phyloP scores from a whole-genome alignment of 140 eudicot genomes.

The Flaveria floridana region DNA sequence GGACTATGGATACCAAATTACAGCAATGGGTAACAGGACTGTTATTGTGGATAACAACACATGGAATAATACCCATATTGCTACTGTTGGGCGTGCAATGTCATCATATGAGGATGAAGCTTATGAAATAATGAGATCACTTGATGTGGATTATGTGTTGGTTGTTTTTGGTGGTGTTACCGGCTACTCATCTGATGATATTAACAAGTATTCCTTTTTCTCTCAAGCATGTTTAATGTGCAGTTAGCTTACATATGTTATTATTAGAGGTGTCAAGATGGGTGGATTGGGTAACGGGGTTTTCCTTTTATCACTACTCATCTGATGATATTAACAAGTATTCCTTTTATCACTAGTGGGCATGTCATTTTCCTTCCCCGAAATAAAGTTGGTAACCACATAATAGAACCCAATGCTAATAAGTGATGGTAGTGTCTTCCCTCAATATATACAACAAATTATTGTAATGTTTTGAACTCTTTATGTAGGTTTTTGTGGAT shows the following conservation, averaged over 20 bases:
- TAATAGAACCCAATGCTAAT: neutral
- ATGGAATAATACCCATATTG: slow-evolving; percentile 93
- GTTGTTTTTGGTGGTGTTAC: slow-evolving; percentile 82
- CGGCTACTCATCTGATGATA: slow-evolving; percentile 94
- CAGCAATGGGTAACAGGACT: slow-evolving; percentile 89
- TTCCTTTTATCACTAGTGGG: neutral
- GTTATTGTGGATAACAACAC: slow-evolving; percentile 89
- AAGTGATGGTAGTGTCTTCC: neutral
- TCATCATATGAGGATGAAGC: slow-evolving; percentile 93
- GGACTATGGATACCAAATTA: slow-evolving; percentile 67
- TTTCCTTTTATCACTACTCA: too few species aligned
- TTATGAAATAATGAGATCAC: slow-evolving; percentile 76
- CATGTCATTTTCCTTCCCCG: neutral
- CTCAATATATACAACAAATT: slow-evolving; percentile 10
- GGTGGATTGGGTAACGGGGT: neutral
- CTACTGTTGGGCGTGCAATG: slow-evolving; percentile 92
- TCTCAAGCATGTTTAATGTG: slow-evolving; percentile 2
- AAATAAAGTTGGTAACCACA: neutral
- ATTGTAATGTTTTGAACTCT: neutral
- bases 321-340: too few species aligned
- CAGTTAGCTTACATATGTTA: neutral
- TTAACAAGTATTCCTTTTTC: slow-evolving; percentile 61
- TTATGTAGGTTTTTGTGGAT: slow-evolving; percentile 82
- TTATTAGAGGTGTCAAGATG: neutral
- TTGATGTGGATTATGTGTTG: slow-evolving; percentile 80